A percentile compares a stretch with the other conserved stretches of the same genome.
Evolutionary conservation across 495 filamentous ascomycete genomes (phyloP).

Genomic region (Penicillium fimorum): DNA sequence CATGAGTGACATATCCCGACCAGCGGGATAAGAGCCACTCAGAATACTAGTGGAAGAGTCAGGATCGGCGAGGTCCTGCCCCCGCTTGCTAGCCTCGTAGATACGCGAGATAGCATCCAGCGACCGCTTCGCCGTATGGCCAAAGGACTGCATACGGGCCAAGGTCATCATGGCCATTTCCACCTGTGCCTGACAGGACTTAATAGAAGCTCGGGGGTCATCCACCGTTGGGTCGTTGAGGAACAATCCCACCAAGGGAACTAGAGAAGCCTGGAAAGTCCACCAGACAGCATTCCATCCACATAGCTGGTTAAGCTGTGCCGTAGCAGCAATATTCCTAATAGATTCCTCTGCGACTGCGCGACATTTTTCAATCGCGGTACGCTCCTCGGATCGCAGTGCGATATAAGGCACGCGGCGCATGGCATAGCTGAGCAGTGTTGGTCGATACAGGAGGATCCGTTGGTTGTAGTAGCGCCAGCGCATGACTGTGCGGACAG

Average conservation of each 20-base stretch:
- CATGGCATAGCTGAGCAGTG: conserved; percentile 68
- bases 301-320: conserved; percentile 69
- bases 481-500: conserved; percentile 72
- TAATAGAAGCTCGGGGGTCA: conserved; percentile 53
- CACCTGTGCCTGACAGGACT: conserved; percentile 53
- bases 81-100: conserved; percentile 58
- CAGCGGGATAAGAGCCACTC: conserved; percentile 17
- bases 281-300: conserved; percentile 86
- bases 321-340: conserved; percentile 65
- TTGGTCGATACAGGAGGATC: conserved; percentile 75
- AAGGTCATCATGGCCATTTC: conserved; percentile 67
- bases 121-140: conserved; percentile 66
- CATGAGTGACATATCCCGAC: conserved; percentile 19
- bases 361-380: conserved; percentile 66
- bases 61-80: conserved; percentile 16
- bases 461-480: conserved; percentile 79
- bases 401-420: conserved; percentile 60
- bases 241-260: conserved; percentile 71
- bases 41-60: conserved; percentile 9
- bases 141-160: conserved; percentile 67
- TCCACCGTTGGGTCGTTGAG: conserved; percentile 58
- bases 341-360: conserved; percentile 68
- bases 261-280: conserved; percentile 75
- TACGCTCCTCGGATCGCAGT: conserved; percentile 61
- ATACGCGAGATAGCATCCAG: conserved; percentile 68